Evolutionary conservation across 2,329 filamentous ascomycete genomes (phyloP), one percentile per base, ranked within the genome.

Genomic region (Cytospora leucostoma): DNA sequence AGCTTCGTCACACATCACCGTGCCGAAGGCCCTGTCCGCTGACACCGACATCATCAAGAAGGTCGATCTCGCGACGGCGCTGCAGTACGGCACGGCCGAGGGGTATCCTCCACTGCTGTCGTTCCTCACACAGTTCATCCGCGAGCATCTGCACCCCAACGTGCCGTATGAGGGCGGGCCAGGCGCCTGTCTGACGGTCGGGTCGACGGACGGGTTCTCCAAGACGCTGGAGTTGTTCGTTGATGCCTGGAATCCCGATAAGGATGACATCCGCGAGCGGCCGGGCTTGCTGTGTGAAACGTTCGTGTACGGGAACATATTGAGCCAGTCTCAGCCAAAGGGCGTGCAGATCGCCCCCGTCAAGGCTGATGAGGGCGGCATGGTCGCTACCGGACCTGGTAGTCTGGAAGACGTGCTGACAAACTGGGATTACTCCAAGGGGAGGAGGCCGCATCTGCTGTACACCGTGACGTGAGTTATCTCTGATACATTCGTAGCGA

Each of bases 71-170:
- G 83, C 86, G 59, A 90, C 90, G 0, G 92, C 92, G 3, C 80
- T 97, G 59, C 93, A 97, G 77, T 97, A 97, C 78, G 92, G 92
- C 65, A 85, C 84, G n/a, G 88, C 90, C 2, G 83, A 89, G 65
- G 93, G 93, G 54, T 94, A 96, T 70, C 91, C 91, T 1, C 87
- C 92, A 0, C 80, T 97, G 32, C 85, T 87, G 65, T 85, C 85
- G 52, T 97, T 93, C 77, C 76, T 97, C 62, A 87, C 90, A 65
- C 85, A 93, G 72, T 96, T 97, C 75, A 82, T 88, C 5, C 84
- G 87, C 64, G 82, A 93, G 61, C 83, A 91, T 69, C 79, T 97
- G 58, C 92, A 97, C 73, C 92, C 92, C 2, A 88, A 89, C 69
- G 84, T 93, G 8, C 92, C 92, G 6, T 97, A 97, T 72, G 80